phyloP scores from a whole-genome alignment of 2,329 filamentous ascomycete genomes.

The Hirsutella rhossiliensis region DNA sequence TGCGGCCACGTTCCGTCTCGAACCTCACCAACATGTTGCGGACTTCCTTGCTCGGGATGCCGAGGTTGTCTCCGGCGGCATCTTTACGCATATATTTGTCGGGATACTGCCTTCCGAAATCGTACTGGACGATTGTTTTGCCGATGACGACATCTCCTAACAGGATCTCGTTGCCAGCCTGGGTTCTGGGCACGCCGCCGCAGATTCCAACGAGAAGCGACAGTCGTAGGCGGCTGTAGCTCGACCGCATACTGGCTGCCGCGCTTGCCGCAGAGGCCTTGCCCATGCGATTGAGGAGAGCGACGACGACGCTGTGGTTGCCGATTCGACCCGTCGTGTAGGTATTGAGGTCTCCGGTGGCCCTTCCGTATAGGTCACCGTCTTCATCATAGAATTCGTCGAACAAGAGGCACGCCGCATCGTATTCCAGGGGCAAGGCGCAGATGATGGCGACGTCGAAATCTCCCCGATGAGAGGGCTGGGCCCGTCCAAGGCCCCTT shows the following conservation, averaged over 20 bases:
- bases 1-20: constrained; percentile 6
- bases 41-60: constrained; percentile 15
- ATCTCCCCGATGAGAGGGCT: constrained; percentile 1
- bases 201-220: constrained; percentile 27
- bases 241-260: constrained; percentile 16
- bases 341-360: constrained; percentile 13
- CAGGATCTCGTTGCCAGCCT: constrained; percentile 4
- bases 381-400: constrained; percentile 15
- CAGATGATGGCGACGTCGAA: constrained; percentile 16
- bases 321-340: constrained; percentile 18
- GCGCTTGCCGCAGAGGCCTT: constrained; percentile 14
- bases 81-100: constrained; percentile 12
- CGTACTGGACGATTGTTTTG: constrained; percentile 15
- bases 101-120: constrained; percentile 13
- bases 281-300: constrained; percentile 15
- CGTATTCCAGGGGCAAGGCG: constrained; percentile 12
- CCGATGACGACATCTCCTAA: constrained; percentile 23
- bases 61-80: constrained; percentile 12
- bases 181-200: constrained; percentile 19
- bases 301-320: constrained; percentile 15
- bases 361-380: constrained; percentile 9
- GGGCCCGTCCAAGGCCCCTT: no score
- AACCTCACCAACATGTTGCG: constrained; percentile 12
- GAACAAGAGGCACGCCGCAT: constrained; percentile 11
- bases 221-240: constrained; percentile 20